Base-by-base conservation (phyloP, 345 rosid genomes). In the Eutrema heterophyllum region DNA sequence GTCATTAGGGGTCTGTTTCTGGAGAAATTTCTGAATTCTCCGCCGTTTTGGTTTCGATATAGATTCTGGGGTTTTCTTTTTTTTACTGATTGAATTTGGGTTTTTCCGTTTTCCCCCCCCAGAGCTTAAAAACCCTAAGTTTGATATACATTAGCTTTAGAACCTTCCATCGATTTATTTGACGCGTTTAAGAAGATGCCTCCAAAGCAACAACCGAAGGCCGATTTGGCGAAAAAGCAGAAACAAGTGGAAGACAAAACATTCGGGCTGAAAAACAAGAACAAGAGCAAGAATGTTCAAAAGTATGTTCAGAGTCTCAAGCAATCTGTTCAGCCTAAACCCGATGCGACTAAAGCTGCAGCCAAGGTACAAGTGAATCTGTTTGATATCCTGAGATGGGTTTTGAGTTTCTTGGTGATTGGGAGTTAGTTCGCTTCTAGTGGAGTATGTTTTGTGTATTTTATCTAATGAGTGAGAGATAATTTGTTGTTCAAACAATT, bases 221-320 rank as follows among this genome's bases (percentile, higher is more conserved):
- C 87, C 40, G 97, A 93, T 79, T 49, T 93, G 71, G 90, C 97
- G 74, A 91, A 89, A 85, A 93, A 93, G 86, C 97, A 91, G 81
- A 93, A 93, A 81, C 50, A 88, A 67, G 94, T 91, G 26, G 98
- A 93, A 79, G 98, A 91, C 86, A 93, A 88, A 81, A 93, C 97
- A 2, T 93, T 93, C 68, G 98, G 98, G 1, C 80, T 91, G 75
- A 93, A 93, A 77, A 91, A 93, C 81, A 93, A 93, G 81, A 93
- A 89, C 80, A 93, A 91, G 87, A 91, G 96, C 76, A 93, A 93
- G 79, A 93, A 84, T 74, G 98, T 93, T 58, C 98, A 93, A 74
- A 91, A 93, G 73, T 93, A 93, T 51, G 96, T 93, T 32, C 98
- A 93, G 78, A 82, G 53, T 71, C 94, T 93, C 80, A 79, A 93